Evolutionary conservation across 192 early-diverging fungal genomes (phyloP), one percentile per base, ranked within the genome.

Genomic region (Phlyctochytrium arcticum): DNA sequence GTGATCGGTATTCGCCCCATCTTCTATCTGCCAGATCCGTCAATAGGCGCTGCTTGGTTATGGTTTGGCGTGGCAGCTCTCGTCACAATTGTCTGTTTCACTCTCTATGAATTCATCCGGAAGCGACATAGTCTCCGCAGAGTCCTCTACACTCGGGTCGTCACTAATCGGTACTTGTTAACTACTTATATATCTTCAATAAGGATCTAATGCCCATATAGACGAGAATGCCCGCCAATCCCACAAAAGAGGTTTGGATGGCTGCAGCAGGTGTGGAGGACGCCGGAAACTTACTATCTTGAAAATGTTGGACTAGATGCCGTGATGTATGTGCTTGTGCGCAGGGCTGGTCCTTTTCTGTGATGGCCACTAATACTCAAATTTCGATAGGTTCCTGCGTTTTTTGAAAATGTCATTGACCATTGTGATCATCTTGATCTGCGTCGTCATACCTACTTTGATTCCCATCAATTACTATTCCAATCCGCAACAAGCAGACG

Each of bases 271-370:
- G 68, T 69, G 7, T 46, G 70, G 23, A 53, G 26, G 3, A 69
- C 65, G 8, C 68, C 68, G 34, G 75, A 82, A 31, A 54, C 47
- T 29, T 72, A 57, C 42, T 47, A 75, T 32, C 48, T 70, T 5
- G 70, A 79, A 39, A 72, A 82, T 33, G 65, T 82, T 10, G 80
- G 80, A 2, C 58, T 82, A 36, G 80, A 82, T 60, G 80, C 76
- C 2, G 62, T 75, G 6, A 79, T 79, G 77, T 74, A 46, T 24
- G 60, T 56, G 5, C 6, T 42, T 42, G 1, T 2, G 21, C 27
- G 2, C 10, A 5, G 6, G 32, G 47, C 37, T 49, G 26, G 26
- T 29, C 26, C 17, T 44, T n/a, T 35, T 0, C 53, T 2, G 21
- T n/a, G n/a, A n/a, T n/a, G n/a, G n/a, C n/a, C n/a, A n/a, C n/a